Base-by-base conservation (phyloP, 306 rosid genomes). In the Quercus gilva region DNA sequence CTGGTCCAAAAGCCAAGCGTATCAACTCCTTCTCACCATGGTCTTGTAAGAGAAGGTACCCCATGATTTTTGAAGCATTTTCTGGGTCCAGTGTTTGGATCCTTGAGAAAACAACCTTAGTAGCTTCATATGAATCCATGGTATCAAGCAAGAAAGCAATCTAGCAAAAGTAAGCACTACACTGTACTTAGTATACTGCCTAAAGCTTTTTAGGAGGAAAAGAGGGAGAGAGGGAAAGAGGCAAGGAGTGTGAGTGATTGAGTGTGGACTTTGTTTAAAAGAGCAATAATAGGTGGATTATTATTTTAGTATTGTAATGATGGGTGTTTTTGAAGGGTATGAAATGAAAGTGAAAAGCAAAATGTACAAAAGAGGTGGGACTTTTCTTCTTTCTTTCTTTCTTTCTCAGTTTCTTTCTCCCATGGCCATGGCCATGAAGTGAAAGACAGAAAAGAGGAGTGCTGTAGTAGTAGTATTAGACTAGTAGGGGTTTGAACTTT, bases 51-150 rank as follows among this genome's bases (percentile, higher is more conserved):
- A 94, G 82, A 57, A 94, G 89, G 63, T 64, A 90, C 35, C 99
- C 99, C 99, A 94, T 92, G 82, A 94, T 94, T 84, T 91, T 94
- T 0, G 97, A 86, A 5, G 99, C 97, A 82, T 88, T 85, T 33
- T 92, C 99, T 13, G 97, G 97, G 37, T 94, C 99, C 69, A 92
- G 57, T 71, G 61, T 84, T 69, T 91, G 93, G 78, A 94, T 86
- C 78, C 88, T 90, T 1, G 97, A 63, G 29, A 90, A 90, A 5
- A 94, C 94, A 58, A 85, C 81, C 81, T 79, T 87, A 0, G 95
- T 92, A 37, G 97, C 99, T 82, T 94, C 99, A 61, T 74, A 91
- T 23, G 97, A 85, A 90, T 88, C 97, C 97, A 92, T 94, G 55
- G 74, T 1, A 31, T 3, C 19, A 33, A 61, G n/a, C 4, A 49